Conservation (phyloP, 306 rosid species). For the Carpinus fangiana region DNA sequence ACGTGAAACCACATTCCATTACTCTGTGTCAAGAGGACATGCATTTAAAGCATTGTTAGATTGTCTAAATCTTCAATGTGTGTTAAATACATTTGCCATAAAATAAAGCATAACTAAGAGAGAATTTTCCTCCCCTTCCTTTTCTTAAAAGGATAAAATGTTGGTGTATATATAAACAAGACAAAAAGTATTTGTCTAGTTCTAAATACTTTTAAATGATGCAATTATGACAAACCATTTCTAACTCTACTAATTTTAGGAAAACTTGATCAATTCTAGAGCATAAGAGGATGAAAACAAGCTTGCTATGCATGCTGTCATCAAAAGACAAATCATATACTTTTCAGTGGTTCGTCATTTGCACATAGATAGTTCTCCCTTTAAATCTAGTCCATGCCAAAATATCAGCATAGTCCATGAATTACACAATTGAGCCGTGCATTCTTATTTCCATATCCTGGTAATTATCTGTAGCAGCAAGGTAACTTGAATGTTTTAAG, state of each 20-base stretch:
- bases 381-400: neutral
- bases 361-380: no score
- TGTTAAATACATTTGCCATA: neutral
- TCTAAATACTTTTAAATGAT: no score
- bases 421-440: neutral
- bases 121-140: neutral
- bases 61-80: conserved; percentile 22
- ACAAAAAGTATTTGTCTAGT: no score
- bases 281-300: neutral
- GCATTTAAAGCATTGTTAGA: conserved; percentile 25
- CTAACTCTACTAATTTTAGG: no score
- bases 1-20: conserved; percentile 85
- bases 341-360: no score
- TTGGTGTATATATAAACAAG: neutral
- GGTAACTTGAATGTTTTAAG: neutral
- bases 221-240: no score
- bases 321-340: no score
- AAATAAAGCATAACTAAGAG: neutral
- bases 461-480: neutral
- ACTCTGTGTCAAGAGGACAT: conserved; percentile 44
- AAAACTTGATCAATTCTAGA: no score
- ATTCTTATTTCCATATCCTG: neutral
- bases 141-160: neutral
- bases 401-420: neutral
- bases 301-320: neutral